Evolutionary conservation across 2,329 filamentous ascomycete species (phyloP).

Genomic region (Epichloe coenophiala): DNA sequence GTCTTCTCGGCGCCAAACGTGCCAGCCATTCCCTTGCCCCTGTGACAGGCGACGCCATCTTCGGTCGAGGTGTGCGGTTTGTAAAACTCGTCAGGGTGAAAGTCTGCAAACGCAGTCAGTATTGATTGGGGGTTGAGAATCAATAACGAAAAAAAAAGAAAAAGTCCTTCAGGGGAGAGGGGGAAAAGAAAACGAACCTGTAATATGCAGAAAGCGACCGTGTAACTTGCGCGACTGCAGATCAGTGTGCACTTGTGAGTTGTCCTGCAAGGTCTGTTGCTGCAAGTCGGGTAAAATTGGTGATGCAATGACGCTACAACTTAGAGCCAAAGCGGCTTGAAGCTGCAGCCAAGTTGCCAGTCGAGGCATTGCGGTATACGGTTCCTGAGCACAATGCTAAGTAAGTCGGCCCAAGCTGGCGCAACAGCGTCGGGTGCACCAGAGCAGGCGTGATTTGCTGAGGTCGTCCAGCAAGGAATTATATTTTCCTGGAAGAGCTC

Average conservation of each 20-base stretch:
- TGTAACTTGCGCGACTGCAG: slow-evolving; percentile 35
- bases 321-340: slow-evolving; percentile 14
- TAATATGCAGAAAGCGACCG: slow-evolving; percentile 78
- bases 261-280: slow-evolving; percentile 3
- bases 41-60: slow-evolving; percentile 62
- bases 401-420: background rate
- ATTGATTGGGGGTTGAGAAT: background rate
- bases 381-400: background rate
- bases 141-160: background rate
- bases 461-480: background rate
- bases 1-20: slow-evolving; percentile 74
- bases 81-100: slow-evolving; percentile 87
- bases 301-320: slow-evolving; percentile 10
- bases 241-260: slow-evolving; percentile 1
- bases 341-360: slow-evolving; percentile 16
- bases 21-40: slow-evolving; percentile 62
- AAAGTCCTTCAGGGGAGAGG: background rate
- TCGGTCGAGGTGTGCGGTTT: slow-evolving; percentile 61
- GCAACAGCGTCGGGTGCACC: background rate
- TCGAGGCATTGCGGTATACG: slow-evolving; percentile 10
- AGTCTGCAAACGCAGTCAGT: slow-evolving; percentile 41
- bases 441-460: background rate
- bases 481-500: background rate
- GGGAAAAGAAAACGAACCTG: slow-evolving; percentile 43
- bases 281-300: slow-evolving; percentile 11